Evolutionary conservation across 2,329 filamentous ascomycete genomes (phyloP).

Genomic region (Malbranchea zuffiana): DNA sequence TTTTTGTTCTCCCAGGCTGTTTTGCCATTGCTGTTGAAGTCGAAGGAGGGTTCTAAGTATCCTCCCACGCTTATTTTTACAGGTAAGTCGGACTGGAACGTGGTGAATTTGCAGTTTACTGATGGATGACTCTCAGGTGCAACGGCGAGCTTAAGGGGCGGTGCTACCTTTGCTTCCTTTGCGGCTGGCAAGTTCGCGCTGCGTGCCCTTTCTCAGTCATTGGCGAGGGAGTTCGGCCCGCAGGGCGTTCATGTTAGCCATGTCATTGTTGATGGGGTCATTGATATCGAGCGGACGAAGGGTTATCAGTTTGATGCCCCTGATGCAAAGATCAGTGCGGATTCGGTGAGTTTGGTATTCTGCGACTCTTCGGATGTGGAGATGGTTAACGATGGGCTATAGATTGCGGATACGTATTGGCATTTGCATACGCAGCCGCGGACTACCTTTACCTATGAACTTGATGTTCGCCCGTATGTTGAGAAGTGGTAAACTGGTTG

Average conservation of each 20-base stretch:
- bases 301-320: constrained; percentile 45
- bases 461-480: constrained; percentile 68
- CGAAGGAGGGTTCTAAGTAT: constrained; percentile 44
- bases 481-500: constrained; percentile 84
- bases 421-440: constrained; percentile 68
- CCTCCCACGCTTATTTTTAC: constrained; percentile 78
- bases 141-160: constrained; percentile 66
- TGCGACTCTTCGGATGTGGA: not conserved
- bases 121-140: constrained; percentile 43
- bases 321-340: constrained; percentile 61
- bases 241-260: constrained; percentile 75
- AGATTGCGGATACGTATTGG: constrained; percentile 87
- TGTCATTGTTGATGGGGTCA: constrained; percentile 72
- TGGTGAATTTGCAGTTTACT: not conserved
- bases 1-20: constrained; percentile 64
- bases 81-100: constrained; percentile 11
- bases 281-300: constrained; percentile 65
- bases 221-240: constrained; percentile 75
- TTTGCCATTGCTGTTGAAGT: constrained; percentile 58
- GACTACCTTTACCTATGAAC: constrained; percentile 68
- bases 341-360: constrained; percentile 49
- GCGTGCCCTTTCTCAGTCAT: constrained; percentile 59
- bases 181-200: constrained; percentile 71
- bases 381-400: constrained; percentile 1
- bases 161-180: constrained; percentile 58